Conservation (phyloP, 2,329 filamentous ascomycete genomes). For the Thielaviopsis euricoi region DNA sequence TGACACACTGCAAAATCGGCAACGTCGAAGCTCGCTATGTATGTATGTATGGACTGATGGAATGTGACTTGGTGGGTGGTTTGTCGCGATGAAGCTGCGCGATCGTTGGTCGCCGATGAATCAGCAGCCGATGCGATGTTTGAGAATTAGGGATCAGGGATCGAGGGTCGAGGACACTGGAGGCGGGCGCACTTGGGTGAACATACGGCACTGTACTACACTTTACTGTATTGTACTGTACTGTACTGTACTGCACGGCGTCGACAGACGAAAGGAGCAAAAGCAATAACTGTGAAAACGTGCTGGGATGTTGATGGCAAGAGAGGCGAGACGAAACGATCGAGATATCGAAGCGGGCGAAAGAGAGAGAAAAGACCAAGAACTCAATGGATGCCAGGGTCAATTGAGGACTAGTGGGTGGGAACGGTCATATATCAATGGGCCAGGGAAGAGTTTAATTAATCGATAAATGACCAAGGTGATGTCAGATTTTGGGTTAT, state of each 20-base stretch:
- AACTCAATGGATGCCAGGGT: neutral
- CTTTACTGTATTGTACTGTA: no score
- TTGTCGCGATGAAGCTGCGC: neutral
- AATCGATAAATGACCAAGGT: neutral
- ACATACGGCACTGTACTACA: no score
- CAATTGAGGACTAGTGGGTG: neutral
- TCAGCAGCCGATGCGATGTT: neutral
- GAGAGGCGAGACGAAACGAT: neutral
- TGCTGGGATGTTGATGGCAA: neutral
- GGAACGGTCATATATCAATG: no score
- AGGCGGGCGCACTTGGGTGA: neutral
- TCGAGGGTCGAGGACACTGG: neutral
- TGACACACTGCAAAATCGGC: neutral
- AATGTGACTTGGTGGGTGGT: no score
- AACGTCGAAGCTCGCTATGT: no score
- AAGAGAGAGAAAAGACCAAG: neutral
- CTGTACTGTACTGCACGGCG: no score
- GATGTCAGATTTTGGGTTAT: neutral
- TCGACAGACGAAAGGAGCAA: neutral
- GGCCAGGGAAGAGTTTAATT: neutral
- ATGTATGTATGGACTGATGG: no score
- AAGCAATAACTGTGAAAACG: neutral
- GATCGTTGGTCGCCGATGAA: neutral
- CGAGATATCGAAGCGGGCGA: neutral
- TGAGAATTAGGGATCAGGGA: neutral